Percentiles rank a stretch among this genome's conserved stretches.
Evolutionary conservation across 441 rosid species (phyloP).

Genomic region (Pelargonium myrrhifolium): DNA sequence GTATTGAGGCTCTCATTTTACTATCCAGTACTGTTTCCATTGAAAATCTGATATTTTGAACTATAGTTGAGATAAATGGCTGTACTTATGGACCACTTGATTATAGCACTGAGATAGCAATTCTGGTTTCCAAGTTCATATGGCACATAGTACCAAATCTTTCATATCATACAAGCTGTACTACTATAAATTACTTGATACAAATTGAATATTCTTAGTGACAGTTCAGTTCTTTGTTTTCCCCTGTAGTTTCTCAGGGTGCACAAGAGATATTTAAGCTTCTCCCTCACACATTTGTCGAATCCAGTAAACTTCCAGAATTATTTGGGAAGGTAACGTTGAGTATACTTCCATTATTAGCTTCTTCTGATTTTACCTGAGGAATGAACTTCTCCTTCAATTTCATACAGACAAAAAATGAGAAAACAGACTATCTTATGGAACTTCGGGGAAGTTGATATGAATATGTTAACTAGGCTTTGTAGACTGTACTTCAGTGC

Average conservation of each 20-base stretch:
- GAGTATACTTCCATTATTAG: background rate
- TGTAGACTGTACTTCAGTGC: no score
- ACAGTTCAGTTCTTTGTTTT: conserved; percentile 2
- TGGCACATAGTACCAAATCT: background rate
- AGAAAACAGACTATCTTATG: no score
- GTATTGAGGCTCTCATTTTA: conserved; percentile 27
- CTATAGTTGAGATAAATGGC: background rate
- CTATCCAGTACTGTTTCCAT: conserved; percentile 4
- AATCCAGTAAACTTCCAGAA: conserved; percentile 64
- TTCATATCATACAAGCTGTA: background rate
- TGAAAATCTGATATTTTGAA: background rate
- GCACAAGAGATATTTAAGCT: conserved; percentile 92
- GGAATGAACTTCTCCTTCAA: no score
- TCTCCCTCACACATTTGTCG: conserved; percentile 83
- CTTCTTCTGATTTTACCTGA: no score
- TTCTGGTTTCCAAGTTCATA: conserved; percentile 8
- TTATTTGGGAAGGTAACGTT: conserved; percentile 52
- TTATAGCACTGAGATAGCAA: background rate
- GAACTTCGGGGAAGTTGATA: no score
- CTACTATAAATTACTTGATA: background rate
- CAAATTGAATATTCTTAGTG: no score
- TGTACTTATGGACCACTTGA: background rate
- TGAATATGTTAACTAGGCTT: no score
- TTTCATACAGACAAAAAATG: no score
- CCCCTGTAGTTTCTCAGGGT: conserved; percentile 57